Conservation (phyloP, 345 rosid genomes). For the Carallia brachiata region DNA sequence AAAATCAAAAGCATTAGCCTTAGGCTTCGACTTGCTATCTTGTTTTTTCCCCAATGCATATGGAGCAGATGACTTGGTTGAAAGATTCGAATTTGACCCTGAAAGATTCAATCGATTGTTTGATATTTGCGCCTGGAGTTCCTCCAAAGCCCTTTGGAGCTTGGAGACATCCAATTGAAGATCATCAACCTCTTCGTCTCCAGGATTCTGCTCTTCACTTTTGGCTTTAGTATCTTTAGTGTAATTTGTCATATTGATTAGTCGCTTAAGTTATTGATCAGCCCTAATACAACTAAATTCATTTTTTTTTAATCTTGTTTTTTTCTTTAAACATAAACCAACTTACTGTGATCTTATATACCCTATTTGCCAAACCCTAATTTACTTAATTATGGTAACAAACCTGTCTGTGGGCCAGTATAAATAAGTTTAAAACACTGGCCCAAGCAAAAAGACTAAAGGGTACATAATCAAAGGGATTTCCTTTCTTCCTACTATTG, state of each 20-base stretch:
- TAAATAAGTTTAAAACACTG: neutral
- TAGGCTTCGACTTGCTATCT: neutral
- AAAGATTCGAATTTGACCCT: neutral
- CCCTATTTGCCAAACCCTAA: neutral
- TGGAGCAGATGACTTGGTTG: neutral
- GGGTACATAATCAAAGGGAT: neutral
- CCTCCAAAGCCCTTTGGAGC: neutral
- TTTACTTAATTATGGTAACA: conserved; percentile 5
- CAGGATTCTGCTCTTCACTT: neutral
- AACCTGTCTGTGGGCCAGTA: conserved; percentile 7
- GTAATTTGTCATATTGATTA: conserved; percentile 11
- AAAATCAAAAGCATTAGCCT: neutral
- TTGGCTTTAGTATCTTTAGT: neutral
- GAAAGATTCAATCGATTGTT: neutral
- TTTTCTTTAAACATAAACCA: neutral
- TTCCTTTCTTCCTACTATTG: neutral
- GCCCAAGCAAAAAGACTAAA: neutral
- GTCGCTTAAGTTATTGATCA: neutral
- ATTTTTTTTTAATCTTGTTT: neutral
- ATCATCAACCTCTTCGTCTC: neutral
- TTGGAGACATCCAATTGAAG: neutral
- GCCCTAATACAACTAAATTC: conserved; percentile 2
- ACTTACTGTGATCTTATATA: neutral
- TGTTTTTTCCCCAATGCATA: neutral
- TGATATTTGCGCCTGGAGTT: conserved; percentile 6